phyloP scores from a whole-genome alignment of 257 asterid species.

The Scutellaria minor region DNA sequence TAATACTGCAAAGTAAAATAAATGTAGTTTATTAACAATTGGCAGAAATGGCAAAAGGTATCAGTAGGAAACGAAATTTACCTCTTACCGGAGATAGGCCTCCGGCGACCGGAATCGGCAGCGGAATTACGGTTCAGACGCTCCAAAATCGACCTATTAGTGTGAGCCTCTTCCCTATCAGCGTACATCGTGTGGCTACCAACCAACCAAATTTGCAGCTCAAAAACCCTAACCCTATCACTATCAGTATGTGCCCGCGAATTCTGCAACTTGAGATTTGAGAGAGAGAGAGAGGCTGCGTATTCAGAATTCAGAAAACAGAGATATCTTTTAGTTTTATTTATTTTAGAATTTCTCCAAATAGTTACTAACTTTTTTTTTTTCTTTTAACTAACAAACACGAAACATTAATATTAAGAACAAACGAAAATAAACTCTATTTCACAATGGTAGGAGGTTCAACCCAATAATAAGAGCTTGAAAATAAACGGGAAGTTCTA shows the following conservation, averaged over 20 bases:
- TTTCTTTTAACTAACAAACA: too few species aligned
- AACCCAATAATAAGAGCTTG: too few species aligned
- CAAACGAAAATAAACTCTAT: too few species aligned
- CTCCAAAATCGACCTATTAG: conserved; percentile 61
- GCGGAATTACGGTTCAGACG: conserved; percentile 57
- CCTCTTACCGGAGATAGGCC: conserved; percentile 67
- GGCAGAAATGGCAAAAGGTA: neutral
- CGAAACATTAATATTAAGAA: too few species aligned
- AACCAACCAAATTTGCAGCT: conserved; percentile 22
- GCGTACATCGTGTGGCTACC: conserved; percentile 56
- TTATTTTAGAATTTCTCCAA: too few species aligned
- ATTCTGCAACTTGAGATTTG: neutral
- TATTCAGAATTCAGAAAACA: neutral
- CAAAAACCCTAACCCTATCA: conserved; percentile 42
- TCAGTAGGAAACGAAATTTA: conserved; percentile 20
- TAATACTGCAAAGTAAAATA: too few species aligned
- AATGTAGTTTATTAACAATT: too few species aligned
- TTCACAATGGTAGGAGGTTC: too few species aligned
- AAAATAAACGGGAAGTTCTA: too few species aligned
- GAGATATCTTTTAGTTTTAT: too few species aligned
- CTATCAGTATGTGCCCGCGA: neutral
- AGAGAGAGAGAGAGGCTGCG: neutral
- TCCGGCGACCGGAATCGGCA: conserved; percentile 50
- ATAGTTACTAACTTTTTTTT: too few species aligned
- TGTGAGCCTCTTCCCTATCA: conserved; percentile 69